Evolutionary conservation across 2,329 filamentous ascomycete genomes (phyloP), one percentile per base, ranked within the genome.

Genomic region (Fusarium xyrophilum): DNA sequence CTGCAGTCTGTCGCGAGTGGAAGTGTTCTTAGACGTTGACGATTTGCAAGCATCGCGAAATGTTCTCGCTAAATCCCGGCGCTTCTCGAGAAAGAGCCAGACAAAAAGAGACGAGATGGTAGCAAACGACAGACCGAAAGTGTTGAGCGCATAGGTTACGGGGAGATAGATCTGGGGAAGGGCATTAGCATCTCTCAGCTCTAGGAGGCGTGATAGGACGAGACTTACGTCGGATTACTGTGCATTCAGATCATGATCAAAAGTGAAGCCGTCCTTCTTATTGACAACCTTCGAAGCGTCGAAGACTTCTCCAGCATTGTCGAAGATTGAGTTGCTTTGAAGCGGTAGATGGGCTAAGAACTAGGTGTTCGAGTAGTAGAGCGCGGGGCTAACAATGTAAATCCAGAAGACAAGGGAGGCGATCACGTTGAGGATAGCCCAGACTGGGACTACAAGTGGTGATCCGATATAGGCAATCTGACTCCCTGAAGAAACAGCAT

Each of bases 41-140:
- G 40, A 60, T 21, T 39, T 30, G 12, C n/a, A 30, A 19, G 32
- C 40, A 54, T 30, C 48, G 19, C 56, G 44, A 38, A 64, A 67
- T 10, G 56, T 64, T 19, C 35, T 50, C 14, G 44, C 46, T 6
- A 78, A 61, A 14, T 70, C 74, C 6, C 68, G 57, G 1, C 75
- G 73, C 56, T 77, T 77, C 55, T 78, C 76, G 0, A 77, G 70
- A 11, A 73, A 69, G 4, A 76, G 56, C 76, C 76, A 78, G 11
- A 76, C 69, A 17, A 77, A 76, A 1, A 78, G 72, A 2, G 76
- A 76, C 0, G 82, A 80, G 28, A 86, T 80, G 15, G 82, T 82
- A 8, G 85, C 85, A 57, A 87, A 86, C 3, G 82, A 82, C 4
- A 86, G 78, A 4, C 85, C 84, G 61, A 85, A 86, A 0, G 82